Conservation (phyloP, 257 asterid species). For the Ehretia macrophylla region DNA sequence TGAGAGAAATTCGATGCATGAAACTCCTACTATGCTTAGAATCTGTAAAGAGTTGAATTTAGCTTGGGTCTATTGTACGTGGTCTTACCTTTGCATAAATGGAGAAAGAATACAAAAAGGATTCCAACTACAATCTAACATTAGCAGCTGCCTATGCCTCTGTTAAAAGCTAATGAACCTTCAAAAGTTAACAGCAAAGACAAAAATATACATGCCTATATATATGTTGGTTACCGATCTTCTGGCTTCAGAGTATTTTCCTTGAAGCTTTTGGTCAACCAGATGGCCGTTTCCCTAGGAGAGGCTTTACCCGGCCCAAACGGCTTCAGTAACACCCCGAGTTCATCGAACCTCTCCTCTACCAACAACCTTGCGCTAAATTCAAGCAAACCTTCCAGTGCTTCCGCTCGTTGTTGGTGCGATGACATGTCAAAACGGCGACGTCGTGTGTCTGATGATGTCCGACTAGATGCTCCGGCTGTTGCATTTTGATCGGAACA, state of each 20-base stretch:
- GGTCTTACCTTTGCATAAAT: too few species aligned
- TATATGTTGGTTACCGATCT: slow-evolving; percentile 18
- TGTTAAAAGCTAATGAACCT: slow-evolving; percentile 26
- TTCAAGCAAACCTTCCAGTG: slow-evolving; percentile 88
- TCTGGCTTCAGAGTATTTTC: slow-evolving; percentile 57
- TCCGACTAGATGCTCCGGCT: slow-evolving; percentile 83
- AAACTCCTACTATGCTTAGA: too few species aligned
- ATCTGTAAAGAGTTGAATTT: too few species aligned
- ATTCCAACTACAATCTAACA: slow-evolving; percentile 23
- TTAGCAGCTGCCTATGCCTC: slow-evolving; percentile 28
- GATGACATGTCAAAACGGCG: slow-evolving; percentile 76
- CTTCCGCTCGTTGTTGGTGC: slow-evolving; percentile 78
- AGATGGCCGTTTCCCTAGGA: slow-evolving; percentile 91
- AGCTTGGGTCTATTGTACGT: too few species aligned
- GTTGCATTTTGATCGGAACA: slow-evolving; percentile 84
- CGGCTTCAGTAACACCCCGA: slow-evolving; percentile 74
- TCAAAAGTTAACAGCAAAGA: slow-evolving; percentile 15
- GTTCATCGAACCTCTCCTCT: slow-evolving; percentile 78
- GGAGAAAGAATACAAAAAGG: too few species aligned
- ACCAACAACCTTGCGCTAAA: slow-evolving; percentile 81
- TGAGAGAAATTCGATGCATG: too few species aligned
- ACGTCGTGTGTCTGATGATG: slow-evolving; percentile 70
- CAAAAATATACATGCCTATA: slow-evolving; percentile 10
- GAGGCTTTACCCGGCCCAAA: slow-evolving; percentile 86
- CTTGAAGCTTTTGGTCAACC: slow-evolving; percentile 88